Evolutionary conservation across 169 alveolate species (phyloP).

Genomic region (Eimeria mitis): DNA sequence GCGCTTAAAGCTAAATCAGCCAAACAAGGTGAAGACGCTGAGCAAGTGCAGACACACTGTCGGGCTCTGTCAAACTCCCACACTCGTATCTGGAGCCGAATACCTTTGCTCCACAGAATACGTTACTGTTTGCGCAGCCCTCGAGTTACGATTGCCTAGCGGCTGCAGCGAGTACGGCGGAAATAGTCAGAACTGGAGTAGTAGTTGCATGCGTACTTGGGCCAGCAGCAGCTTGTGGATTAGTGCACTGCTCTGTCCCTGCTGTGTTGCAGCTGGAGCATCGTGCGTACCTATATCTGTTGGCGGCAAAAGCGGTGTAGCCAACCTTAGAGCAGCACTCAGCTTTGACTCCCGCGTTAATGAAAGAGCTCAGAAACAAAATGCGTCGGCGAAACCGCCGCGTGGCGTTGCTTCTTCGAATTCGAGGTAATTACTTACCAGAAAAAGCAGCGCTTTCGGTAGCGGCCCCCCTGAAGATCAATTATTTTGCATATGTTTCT

Average conservation of each 20-base stretch:
- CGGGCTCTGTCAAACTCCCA: not conserved
- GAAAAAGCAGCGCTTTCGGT: not conserved
- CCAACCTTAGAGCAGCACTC: not conserved
- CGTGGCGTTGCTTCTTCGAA: conserved; percentile 15
- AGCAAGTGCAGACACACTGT: not conserved
- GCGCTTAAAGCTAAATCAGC: not conserved
- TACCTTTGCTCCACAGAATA: not conserved
- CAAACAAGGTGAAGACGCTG: not conserved
- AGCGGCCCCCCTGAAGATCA: not conserved
- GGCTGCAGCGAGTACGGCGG: not conserved
- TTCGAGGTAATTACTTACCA: conserved; percentile 11
- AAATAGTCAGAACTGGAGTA: not conserved
- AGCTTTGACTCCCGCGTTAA: not conserved
- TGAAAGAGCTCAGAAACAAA: not conserved
- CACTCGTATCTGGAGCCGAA: not conserved
- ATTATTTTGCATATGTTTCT: not conserved
- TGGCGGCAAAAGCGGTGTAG: not conserved
- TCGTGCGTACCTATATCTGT: not conserved
- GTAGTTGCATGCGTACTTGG: not conserved
- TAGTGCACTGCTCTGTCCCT: not conserved
- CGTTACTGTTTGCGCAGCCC: not conserved
- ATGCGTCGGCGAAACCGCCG: not conserved
- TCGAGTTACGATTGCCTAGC: not conserved
- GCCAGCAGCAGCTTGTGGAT: not conserved
- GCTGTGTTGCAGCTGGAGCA: conserved; percentile 20